Conservation (phyloP, 352 stramenopile species). For the Lagenidium giganteum region DNA sequence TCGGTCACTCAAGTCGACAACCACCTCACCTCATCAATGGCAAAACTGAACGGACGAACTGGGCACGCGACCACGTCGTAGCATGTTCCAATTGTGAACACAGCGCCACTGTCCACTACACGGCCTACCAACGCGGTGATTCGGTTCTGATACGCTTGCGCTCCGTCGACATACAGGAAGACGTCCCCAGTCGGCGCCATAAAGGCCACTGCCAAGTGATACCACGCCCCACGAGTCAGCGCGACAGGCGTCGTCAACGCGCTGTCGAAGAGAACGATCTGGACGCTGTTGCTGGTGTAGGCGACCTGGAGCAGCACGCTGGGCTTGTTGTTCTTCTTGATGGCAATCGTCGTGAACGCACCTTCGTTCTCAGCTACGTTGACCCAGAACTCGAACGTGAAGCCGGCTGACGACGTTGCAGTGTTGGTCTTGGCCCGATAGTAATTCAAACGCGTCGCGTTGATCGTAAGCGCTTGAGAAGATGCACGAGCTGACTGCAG, state of each 20-base stretch:
- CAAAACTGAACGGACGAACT: conserved; percentile 31
- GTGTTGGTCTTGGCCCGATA: conserved; percentile 13
- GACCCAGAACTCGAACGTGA: conserved; percentile 27
- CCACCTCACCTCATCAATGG: conserved; percentile 53
- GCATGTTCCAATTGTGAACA: conserved; percentile 39
- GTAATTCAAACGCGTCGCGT: conserved; percentile 17
- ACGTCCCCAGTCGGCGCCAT: conserved; percentile 4
- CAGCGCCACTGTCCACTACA: conserved; percentile 9
- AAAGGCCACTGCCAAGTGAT: conserved; percentile 19
- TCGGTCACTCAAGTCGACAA: background rate
- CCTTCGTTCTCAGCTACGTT: conserved; percentile 12
- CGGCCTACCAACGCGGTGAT: conserved; percentile 1
- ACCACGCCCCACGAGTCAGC: conserved; percentile 9
- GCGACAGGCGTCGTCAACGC: conserved; percentile 10
- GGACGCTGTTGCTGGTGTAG: conserved; percentile 14
- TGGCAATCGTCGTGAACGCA: conserved; percentile 21
- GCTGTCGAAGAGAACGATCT: conserved; percentile 19
- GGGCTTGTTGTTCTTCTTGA: conserved; percentile 5
- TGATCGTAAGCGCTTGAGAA: conserved; percentile 14
- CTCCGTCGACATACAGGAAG: conserved; percentile 14
- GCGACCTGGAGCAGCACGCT: conserved; percentile 6
- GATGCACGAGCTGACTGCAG: no score
- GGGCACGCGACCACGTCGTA: conserved; percentile 21
- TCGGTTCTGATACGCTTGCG: conserved; percentile 6
- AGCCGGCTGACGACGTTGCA: background rate